Base-by-base conservation (phyloP, 176 grass and related monocot genomes). In the Elymus sibiricus region DNA sequence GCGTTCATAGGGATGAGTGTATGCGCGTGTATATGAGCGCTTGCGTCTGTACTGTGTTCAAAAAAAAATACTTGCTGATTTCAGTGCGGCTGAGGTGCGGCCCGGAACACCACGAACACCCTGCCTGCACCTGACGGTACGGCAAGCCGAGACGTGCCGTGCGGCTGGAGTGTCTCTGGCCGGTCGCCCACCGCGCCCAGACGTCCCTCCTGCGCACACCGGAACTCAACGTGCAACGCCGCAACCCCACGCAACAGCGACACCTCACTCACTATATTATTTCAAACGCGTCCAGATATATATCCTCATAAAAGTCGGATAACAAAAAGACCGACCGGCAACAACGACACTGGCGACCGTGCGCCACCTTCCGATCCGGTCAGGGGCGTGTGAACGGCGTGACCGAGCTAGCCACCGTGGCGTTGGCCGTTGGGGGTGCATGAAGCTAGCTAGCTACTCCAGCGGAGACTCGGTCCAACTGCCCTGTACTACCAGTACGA, bases 381-480 rank as follows among this genome's bases (percentile, higher is more conserved):
- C 37, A 70, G 11, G 1, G 39, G 2, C 2, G 46, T 16, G 46
- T 1, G 46, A 14, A 27, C 17, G 63, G 66, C 31, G 27, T 9
- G 21, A 60, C 16, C 49, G 49, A 53, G 16, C 49, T 46, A 15
- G 11, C 43, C 43, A 46, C 14, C 14, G 47, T 53, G 56, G 76
- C 26, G 51, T 70, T 7, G 55, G 29, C 60, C n/a, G 56, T 62
- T 26, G 60, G 42, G 22, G 37, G 15, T 11, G 38, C 38, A 43
- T 22, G 35, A 9, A 59, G 5, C 43, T 46, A 47, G 46, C 46
- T 49, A 49, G n/a, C n/a, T n/a, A n/a, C n/a, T n/a, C n/a, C 46
- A 49, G 13, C 46, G 51, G 60, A 69, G 67, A 85, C 72, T 35
- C 27, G 60, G 83, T 77, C 71, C 43, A 67, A 72, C 60, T 13